Evolutionary conservation across 345 rosid species (phyloP).

Genomic region (Noccaea caerulescens): DNA sequence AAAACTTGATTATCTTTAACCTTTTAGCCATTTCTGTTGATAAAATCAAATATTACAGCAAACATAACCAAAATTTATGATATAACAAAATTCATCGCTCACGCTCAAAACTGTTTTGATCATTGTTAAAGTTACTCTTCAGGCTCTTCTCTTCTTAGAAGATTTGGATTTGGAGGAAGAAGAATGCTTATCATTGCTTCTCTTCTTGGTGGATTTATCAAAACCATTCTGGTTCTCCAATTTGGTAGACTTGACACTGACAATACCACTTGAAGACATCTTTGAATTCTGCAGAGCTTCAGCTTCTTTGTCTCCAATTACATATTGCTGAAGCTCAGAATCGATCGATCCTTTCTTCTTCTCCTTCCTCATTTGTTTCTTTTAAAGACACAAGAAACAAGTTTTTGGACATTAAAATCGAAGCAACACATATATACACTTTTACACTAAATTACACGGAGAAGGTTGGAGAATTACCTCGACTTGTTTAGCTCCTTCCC

Average conservation of each 20-base stretch:
- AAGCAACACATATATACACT: slow-evolving; percentile 5
- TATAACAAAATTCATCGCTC: neutral
- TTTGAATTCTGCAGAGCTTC: slow-evolving; percentile 70
- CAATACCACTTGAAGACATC: slow-evolving; percentile 54
- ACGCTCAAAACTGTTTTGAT: slow-evolving; percentile 23
- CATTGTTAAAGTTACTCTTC: slow-evolving; percentile 12
- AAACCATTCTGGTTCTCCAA: slow-evolving; percentile 42
- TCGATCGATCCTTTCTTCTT: slow-evolving; percentile 57
- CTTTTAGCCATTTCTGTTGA: neutral
- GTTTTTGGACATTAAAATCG: slow-evolving; percentile 58
- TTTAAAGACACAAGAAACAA: slow-evolving; percentile 37
- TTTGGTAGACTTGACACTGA: slow-evolving; percentile 59
- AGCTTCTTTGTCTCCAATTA: slow-evolving; percentile 63
- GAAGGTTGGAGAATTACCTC: slow-evolving; percentile 56
- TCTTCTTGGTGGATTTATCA: slow-evolving; percentile 54
- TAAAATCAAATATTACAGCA: slow-evolving; percentile 30
- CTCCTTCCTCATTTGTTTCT: slow-evolving; percentile 67
- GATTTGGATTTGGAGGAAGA: slow-evolving; percentile 56
- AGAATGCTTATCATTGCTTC: slow-evolving; percentile 52
- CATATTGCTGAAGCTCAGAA: slow-evolving; percentile 63
- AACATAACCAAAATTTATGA: slow-evolving; percentile 17
- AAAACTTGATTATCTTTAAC: neutral
- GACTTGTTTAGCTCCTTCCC: slow-evolving; percentile 80
- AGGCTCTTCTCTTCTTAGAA: slow-evolving; percentile 61
- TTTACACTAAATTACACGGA: neutral